phyloP scores from a whole-genome alignment of 2,329 filamentous ascomycete species.

The Penicillium sclerotiorum region DNA sequence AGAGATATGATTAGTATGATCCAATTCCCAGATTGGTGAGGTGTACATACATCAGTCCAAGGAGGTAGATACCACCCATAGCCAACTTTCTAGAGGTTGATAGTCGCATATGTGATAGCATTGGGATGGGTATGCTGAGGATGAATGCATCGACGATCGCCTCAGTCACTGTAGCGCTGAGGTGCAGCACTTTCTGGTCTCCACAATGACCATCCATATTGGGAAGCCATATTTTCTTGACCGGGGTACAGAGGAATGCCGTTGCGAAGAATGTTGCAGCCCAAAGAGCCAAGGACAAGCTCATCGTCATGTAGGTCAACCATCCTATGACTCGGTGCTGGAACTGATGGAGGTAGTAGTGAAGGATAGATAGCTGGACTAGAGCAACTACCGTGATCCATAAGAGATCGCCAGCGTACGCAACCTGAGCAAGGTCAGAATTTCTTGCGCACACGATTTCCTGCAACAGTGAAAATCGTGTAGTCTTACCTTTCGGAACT shows the following conservation, averaged over 20 bases:
- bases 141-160: constrained; percentile 18
- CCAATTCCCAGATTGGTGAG: neutral
- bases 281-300: constrained; percentile 17
- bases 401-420: constrained; percentile 21
- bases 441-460: neutral
- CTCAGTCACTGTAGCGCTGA: constrained; percentile 11
- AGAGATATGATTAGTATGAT: neutral
- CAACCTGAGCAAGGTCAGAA: constrained; percentile 13
- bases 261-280: constrained; percentile 19
- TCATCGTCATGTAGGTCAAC: constrained; percentile 12
- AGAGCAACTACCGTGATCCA: constrained; percentile 16
- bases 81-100: constrained; percentile 8
- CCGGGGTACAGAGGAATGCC: constrained; percentile 20
- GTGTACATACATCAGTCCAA: constrained; percentile 18
- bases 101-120: constrained; percentile 7
- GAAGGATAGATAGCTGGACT: constrained; percentile 20
- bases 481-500: constrained; percentile 18
- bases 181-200: constrained; percentile 15
- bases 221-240: constrained; percentile 16
- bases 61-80: constrained; percentile 8
- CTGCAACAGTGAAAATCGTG: neutral
- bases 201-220: constrained; percentile 14
- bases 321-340: constrained; percentile 8
- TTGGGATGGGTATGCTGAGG: constrained; percentile 10
- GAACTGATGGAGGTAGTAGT: constrained; percentile 20